These are phyloP conservation scores for Phyllostachys edulis DNA, from an alignment of 176 grass and related monocot species.

Conservation along the genomic window DNA sequence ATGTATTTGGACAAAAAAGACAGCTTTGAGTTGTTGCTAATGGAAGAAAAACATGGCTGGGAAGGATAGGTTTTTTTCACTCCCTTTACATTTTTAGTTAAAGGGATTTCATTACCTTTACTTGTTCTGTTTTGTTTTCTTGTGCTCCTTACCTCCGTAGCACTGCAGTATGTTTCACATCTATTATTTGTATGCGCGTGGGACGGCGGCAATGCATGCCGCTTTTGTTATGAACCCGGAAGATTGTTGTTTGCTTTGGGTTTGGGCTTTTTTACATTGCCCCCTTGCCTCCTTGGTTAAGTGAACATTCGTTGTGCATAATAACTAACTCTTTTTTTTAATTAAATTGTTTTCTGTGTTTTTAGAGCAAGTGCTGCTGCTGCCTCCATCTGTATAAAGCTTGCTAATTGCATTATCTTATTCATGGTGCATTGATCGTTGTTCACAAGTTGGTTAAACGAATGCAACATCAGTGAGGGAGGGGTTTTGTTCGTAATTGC, in stretches of 20 bases:
- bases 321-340: background rate
- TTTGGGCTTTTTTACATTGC: constrained; percentile 4
- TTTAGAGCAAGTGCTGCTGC: background rate
- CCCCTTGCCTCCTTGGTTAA: background rate
- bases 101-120: constrained; percentile 6
- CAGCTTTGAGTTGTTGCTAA: background rate
- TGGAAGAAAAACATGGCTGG: constrained; percentile 7
- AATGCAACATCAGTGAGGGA: background rate
- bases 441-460: background rate
- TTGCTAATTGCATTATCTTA: constrained; percentile 19
- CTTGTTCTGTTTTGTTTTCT: background rate
- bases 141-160: background rate
- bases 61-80: background rate
- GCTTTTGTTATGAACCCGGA: background rate
- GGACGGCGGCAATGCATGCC: background rate
- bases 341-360: constrained; percentile 1
- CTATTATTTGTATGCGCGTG: background rate
- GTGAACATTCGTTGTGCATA: background rate
- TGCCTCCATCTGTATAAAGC: background rate
- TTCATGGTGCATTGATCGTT: background rate
- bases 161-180: background rate
- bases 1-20: background rate
- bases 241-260: constrained; percentile 15
- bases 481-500: no score
- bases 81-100: background rate